phyloP scores from a whole-genome alignment of 148 eudicot genomes.

The Rhododendron ferrugineum region DNA sequence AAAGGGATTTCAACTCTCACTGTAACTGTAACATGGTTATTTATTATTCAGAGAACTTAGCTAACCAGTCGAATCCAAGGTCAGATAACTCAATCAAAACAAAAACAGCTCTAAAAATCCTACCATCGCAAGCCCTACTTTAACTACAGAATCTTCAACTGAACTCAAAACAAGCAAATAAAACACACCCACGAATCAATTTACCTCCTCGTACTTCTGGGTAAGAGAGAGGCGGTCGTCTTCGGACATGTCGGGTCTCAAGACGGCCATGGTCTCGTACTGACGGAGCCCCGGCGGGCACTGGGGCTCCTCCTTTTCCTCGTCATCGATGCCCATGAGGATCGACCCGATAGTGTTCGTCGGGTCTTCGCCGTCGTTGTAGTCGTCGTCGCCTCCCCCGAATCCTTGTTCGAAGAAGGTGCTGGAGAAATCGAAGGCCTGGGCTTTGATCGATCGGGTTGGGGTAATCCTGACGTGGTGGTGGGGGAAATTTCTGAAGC shows the following conservation, averaged over 20 bases:
- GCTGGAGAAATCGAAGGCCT: conserved; percentile 52
- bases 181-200: neutral
- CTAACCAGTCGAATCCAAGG: neutral
- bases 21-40: neutral
- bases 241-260: conserved; percentile 91
- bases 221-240: conserved; percentile 76
- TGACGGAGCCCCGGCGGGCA: conserved; percentile 89
- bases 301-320: conserved; percentile 66
- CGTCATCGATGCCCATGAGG: conserved; percentile 42
- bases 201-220: conserved; percentile 86
- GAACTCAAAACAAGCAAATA: neutral
- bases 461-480: neutral
- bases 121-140: neutral
- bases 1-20: neutral
- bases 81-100: neutral
- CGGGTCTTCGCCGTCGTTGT: conserved; percentile 17
- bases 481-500: neutral
- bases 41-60: neutral
- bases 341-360: conserved; percentile 28
- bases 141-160: neutral
- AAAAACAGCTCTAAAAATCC: neutral
- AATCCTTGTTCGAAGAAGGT: conserved; percentile 75
- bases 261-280: conserved; percentile 82
- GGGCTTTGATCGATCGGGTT: conserved; percentile 28
- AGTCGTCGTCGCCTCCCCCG: neutral